These are phyloP conservation scores for Nelumbo lutea DNA, from an alignment of 164 flowering plant species.

Conservation along the genomic window DNA sequence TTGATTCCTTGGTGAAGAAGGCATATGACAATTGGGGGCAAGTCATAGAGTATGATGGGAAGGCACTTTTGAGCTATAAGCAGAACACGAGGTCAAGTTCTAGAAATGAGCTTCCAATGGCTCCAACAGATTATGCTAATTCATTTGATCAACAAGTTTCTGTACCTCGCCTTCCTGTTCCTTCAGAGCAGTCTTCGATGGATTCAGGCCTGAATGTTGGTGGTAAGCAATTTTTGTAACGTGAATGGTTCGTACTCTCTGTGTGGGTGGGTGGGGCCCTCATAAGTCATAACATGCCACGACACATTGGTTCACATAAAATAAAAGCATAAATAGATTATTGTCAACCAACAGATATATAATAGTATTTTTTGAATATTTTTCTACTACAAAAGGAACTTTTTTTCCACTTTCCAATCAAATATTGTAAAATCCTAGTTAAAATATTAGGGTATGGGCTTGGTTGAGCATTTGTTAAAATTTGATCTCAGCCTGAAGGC, in stretches of 20 bases:
- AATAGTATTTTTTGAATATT: no score
- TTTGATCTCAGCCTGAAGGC: no score
- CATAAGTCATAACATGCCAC: background rate
- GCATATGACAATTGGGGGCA: conserved; percentile 96
- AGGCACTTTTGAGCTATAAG: conserved; percentile 52
- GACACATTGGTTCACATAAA: no score
- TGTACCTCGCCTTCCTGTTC: conserved; percentile 39
- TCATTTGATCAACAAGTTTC: conserved; percentile 45
- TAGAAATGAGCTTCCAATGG: conserved; percentile 27
- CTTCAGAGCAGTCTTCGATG: conserved; percentile 40
- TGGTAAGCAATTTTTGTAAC: conserved; percentile 36
- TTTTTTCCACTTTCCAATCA: no score
- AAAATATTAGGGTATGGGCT: no score
- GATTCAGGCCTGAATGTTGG: conserved; percentile 37
- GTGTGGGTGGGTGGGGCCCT: background rate
- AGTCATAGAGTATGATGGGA: conserved; percentile 90
- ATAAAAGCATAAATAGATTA: no score
- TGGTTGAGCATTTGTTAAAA: no score
- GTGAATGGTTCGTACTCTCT: background rate
- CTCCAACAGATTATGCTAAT: conserved; percentile 31
- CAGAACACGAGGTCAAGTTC: conserved; percentile 34
- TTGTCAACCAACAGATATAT: no score
- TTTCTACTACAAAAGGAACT: no score
- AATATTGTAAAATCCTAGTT: background rate
- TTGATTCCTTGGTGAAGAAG: conserved; percentile 80